Base-by-base conservation (phyloP, 2,329 filamentous ascomycete genomes). In the Aspergillus candidus region DNA sequence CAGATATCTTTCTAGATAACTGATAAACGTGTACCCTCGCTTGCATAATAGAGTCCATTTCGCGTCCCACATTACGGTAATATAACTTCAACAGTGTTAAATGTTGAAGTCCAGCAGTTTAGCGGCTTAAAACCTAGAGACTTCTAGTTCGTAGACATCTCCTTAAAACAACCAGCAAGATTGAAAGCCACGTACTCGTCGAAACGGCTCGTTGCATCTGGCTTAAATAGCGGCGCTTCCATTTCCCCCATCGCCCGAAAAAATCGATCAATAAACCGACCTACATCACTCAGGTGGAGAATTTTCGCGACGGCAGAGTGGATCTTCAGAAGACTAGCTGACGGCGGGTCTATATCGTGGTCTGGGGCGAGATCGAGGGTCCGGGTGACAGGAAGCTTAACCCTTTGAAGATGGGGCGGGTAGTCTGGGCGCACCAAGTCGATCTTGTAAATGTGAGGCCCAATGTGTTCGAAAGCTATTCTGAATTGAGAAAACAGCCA, bases 311-410 rank as follows among this genome's bases (percentile, higher is more conserved):
- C 58, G 12, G 55, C 51, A 34, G 42, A 18, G 44, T 61, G 56
- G 32, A 61, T 36, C 27, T 47, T 46, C 13, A 57, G 49, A 33
- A 60, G 50, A 39, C 52, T 43, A 38, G 53, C 49, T 33, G 55
- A 58, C 46, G 59, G 58, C 35, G 60, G 59, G 40, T 63, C 60
- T 51, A 58, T 57, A 18, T 57, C 60, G 45, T 57, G 50, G 55
- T 52, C 40, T 8, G 43, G 32, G 8, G 45, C 57, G 17, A 44
- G 14, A 13, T 29, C 36, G 11, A 49, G 40, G 14, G 14, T 44
- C n/a, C 27, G 18, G 15, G 33, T 48, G 14, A 45, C 32, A 40
- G 46, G 46, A 30, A 47, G 38, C 11, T 14, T 15, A 6, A 27
- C 2, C 14, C n/a, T 2, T 32, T 22, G 43, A 15, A 32, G 31